Evolutionary conservation across 441 rosid genomes (phyloP).

Genomic region (Populus hybrid): DNA sequence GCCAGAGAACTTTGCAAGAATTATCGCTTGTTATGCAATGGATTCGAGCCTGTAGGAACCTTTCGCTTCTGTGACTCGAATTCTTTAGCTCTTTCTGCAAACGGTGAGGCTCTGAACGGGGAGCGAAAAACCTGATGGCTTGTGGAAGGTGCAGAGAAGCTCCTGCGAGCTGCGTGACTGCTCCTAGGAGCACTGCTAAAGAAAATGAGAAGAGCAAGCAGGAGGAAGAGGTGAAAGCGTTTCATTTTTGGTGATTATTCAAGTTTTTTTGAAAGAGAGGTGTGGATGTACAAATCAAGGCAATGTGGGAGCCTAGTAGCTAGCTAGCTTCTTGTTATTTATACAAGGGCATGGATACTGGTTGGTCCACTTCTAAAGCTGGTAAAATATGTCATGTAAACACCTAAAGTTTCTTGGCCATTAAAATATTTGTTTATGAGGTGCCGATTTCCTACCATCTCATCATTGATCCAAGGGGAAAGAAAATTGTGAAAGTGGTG

Average conservation of each 20-base stretch:
- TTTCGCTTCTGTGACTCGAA: constrained; percentile 44
- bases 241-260: constrained; percentile 24
- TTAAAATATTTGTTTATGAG: not conserved
- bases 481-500: not conserved
- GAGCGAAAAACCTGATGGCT: constrained; percentile 5
- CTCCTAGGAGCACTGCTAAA: constrained; percentile 9
- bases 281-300: not conserved
- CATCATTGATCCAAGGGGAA: not conserved
- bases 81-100: constrained; percentile 22
- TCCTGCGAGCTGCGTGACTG: constrained; percentile 16
- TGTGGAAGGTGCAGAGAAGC: constrained; percentile 31
- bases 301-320: not conserved
- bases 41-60: constrained; percentile 67
- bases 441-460: not conserved
- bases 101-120: constrained; percentile 1
- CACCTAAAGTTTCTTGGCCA: not conserved
- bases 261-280: not conserved
- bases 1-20: not conserved
- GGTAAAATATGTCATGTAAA: not conserved
- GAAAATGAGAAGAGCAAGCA: constrained; percentile 14
- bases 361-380: constrained; percentile 8
- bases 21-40: constrained; percentile 19
- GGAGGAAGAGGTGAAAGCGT: constrained; percentile 22
- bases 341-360: not conserved
- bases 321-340: not conserved